phyloP scores from a whole-genome alignment of 2,329 filamentous ascomycete genomes.

The Pseudonectria foliicola region DNA sequence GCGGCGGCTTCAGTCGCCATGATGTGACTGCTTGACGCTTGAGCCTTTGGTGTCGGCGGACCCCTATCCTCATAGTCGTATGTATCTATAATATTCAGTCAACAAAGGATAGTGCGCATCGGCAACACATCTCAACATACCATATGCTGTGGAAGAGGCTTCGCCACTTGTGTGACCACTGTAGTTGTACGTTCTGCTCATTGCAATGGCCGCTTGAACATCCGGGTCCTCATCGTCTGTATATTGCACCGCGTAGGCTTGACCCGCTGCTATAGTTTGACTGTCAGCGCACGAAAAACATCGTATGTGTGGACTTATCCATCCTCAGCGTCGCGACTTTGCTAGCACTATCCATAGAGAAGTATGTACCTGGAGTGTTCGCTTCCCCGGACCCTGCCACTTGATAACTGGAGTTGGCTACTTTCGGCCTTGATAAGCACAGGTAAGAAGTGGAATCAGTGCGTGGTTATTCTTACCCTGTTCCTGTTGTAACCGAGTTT shows the following conservation, averaged over 20 bases:
- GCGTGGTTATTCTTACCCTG: too few species aligned
- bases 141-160: slow-evolving; percentile 13
- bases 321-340: too few species aligned
- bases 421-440: slow-evolving; percentile 1
- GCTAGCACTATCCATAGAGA: too few species aligned
- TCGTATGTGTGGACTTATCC: too few species aligned
- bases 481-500: too few species aligned
- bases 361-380: slow-evolving; percentile 3
- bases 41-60: slow-evolving; percentile 14
- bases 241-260: not conserved
- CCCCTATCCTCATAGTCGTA: slow-evolving; percentile 22
- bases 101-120: not conserved
- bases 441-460: not conserved
- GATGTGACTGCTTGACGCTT: slow-evolving; percentile 4
- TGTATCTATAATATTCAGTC: not conserved
- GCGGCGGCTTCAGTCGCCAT: slow-evolving; percentile 10
- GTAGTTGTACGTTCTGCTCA: slow-evolving; percentile 12
- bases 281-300: too few species aligned
- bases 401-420: not conserved
- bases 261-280: too few species aligned
- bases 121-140: slow-evolving; percentile 5
- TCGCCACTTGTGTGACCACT: slow-evolving; percentile 4
- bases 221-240: slow-evolving; percentile 9
- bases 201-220: slow-evolving; percentile 12
- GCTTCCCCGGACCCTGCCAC: not conserved